phyloP scores from a whole-genome alignment of 176 grass and related monocot species.

The Phyllostachys edulis region DNA sequence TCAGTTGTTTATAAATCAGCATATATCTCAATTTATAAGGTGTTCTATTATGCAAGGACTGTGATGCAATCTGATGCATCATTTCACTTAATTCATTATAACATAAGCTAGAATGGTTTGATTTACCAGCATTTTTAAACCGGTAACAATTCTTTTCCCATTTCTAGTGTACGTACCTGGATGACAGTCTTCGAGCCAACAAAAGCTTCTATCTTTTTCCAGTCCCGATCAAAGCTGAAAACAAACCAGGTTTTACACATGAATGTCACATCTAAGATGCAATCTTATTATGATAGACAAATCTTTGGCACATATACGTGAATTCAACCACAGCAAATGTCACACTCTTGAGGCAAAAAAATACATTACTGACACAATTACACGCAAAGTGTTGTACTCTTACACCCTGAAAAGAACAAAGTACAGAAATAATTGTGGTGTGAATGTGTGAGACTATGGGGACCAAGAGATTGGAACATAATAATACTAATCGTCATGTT shows the following conservation, averaged over 20 bases:
- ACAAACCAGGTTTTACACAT: conserved; percentile 5
- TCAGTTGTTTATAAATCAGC: conserved; percentile 3
- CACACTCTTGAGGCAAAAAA: not conserved
- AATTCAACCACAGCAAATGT: conserved; percentile 7
- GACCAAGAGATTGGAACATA: conserved; percentile 1
- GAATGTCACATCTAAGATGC: conserved; percentile 24
- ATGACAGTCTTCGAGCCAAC: conserved; percentile 93
- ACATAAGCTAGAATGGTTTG: conserved; percentile 3
- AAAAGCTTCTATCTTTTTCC: conserved; percentile 99
- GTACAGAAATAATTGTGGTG: conserved; percentile 1
- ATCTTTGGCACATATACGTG: not conserved
- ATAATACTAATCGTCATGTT: not conserved
- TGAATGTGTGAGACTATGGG: not conserved
- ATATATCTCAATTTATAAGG: not conserved
- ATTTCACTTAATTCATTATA: not conserved
- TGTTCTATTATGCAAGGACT: not conserved
- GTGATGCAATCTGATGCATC: not conserved
- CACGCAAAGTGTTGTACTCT: not conserved
- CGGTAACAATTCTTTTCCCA: not conserved
- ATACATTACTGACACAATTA: not conserved
- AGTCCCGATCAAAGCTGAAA: conserved; percentile 91
- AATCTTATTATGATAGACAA: not conserved
- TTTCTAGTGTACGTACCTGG: conserved; percentile 54
- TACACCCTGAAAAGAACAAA: not conserved
- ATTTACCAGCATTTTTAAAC: not conserved